Evolutionary conservation across 176 grass and related monocot genomes (phyloP).

Genomic region (Musa beccarii): DNA sequence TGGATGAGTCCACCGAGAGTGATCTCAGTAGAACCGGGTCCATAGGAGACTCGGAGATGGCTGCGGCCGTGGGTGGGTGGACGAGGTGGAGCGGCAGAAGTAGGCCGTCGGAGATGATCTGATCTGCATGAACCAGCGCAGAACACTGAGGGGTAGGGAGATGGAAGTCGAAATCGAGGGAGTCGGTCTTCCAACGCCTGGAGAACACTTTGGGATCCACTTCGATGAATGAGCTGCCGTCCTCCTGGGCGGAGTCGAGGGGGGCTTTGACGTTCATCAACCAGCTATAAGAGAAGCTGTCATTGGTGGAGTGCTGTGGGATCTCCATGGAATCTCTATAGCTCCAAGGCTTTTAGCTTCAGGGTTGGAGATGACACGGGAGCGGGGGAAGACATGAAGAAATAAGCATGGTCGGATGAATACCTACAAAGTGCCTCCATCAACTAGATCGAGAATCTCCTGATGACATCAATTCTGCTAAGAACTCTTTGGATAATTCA

Average conservation of each 20-base stretch:
- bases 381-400: too few species aligned
- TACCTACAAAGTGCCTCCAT: too few species aligned
- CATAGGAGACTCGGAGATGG: not conserved
- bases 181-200: not conserved
- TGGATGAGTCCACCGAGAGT: conserved; percentile 20
- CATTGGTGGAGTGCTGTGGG: conserved; percentile 16
- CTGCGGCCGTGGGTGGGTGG: not conserved
- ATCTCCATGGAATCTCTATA: conserved; percentile 19
- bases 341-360: too few species aligned
- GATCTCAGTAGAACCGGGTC: conserved; percentile 6
- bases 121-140: conserved; percentile 30
- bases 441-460: too few species aligned
- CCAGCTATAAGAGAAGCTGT: conserved; percentile 51
- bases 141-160: not conserved
- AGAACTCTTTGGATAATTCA: too few species aligned
- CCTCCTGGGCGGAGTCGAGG: not conserved
- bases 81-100: conserved; percentile 27
- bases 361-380: too few species aligned
- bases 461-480: too few species aligned
- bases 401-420: too few species aligned
- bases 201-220: not conserved
- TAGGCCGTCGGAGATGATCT: conserved; percentile 41
- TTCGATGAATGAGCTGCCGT: conserved; percentile 3
- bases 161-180: conserved; percentile 25
- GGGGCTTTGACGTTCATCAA: conserved; percentile 13